Evolutionary conservation across 1,139 yeast species (phyloP).

Genomic region (Taphrina confusa): DNA sequence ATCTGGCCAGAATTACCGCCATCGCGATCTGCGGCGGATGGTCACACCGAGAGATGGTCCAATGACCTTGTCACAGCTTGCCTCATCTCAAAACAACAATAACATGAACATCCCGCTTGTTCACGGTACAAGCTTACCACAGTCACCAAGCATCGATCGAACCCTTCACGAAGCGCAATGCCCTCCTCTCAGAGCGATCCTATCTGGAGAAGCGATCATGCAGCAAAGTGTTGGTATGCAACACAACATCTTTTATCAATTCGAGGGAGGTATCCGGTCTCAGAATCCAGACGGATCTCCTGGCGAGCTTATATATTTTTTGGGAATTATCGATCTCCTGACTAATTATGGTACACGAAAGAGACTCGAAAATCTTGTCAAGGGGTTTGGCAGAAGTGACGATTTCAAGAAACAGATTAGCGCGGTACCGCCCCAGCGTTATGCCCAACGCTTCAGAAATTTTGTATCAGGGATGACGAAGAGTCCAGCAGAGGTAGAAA

Average conservation of each 20-base stretch:
- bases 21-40: slow-evolving; percentile 38
- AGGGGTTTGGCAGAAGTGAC: slow-evolving; percentile 62
- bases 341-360: slow-evolving; percentile 80
- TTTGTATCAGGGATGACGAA: slow-evolving; percentile 54
- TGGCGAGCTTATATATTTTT: slow-evolving; percentile 70
- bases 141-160: background rate
- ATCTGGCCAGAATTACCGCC: slow-evolving; percentile 44
- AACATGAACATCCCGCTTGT: background rate
- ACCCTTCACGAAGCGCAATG: slow-evolving; percentile 4
- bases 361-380: slow-evolving; percentile 80
- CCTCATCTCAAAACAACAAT: background rate
- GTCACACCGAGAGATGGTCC: slow-evolving; percentile 39
- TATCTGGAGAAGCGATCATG: slow-evolving; percentile 10
- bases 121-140: background rate
- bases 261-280: slow-evolving; percentile 83
- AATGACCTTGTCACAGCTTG: slow-evolving; percentile 36
- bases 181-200: slow-evolving; percentile 8
- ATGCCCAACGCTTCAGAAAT: slow-evolving; percentile 78
- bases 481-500: slow-evolving; percentile 33
- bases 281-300: slow-evolving; percentile 68
- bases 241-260: slow-evolving; percentile 67
- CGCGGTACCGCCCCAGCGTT: slow-evolving; percentile 86
- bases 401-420: slow-evolving; percentile 66
- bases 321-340: slow-evolving; percentile 92
- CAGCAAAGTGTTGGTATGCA: slow-evolving; percentile 24